phyloP scores from a whole-genome alignment of 2,329 filamentous ascomycete species.

The Gnomoniopsis sp. region DNA sequence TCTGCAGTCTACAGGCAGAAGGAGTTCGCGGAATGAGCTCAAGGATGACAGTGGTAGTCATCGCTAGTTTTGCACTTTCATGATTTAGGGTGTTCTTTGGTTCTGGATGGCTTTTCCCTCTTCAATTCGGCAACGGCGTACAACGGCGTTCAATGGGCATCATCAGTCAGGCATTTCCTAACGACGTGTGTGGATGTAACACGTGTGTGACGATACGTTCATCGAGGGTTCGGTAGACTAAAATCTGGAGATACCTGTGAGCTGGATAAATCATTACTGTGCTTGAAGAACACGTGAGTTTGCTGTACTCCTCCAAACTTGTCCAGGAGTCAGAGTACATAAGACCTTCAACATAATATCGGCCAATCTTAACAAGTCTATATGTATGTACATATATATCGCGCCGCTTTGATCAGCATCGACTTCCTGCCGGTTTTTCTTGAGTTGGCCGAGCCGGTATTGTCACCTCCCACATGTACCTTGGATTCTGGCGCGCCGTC shows the following conservation, averaged over 20 bases:
- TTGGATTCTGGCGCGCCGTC: no score
- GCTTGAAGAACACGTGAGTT: background rate
- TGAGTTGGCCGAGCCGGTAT: no score
- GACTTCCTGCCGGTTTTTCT: no score
- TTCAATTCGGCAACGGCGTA: constrained; percentile 19
- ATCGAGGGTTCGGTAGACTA: constrained; percentile 16
- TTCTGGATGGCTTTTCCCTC: constrained; percentile 19
- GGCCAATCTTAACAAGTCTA: no score
- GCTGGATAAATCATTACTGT: background rate
- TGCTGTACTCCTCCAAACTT: no score
- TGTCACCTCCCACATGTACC: no score
- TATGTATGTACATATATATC: no score
- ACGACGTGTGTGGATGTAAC: constrained; percentile 19
- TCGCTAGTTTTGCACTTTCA: constrained; percentile 15
- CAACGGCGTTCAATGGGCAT: constrained; percentile 19
- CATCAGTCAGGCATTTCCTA: constrained; percentile 16
- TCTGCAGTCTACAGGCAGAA: constrained; percentile 34
- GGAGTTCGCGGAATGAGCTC: constrained; percentile 29
- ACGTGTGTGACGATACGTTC: constrained; percentile 19
- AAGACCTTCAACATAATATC: no score
- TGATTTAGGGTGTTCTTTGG: constrained; percentile 18
- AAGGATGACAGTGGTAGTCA: constrained; percentile 4
- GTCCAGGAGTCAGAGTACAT: no score
- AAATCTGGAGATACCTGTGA: constrained; percentile 17
- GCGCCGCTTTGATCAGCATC: no score